phyloP scores from a whole-genome alignment of 768 basidiomycete genomes.

The Boletus rubroflammeus region DNA sequence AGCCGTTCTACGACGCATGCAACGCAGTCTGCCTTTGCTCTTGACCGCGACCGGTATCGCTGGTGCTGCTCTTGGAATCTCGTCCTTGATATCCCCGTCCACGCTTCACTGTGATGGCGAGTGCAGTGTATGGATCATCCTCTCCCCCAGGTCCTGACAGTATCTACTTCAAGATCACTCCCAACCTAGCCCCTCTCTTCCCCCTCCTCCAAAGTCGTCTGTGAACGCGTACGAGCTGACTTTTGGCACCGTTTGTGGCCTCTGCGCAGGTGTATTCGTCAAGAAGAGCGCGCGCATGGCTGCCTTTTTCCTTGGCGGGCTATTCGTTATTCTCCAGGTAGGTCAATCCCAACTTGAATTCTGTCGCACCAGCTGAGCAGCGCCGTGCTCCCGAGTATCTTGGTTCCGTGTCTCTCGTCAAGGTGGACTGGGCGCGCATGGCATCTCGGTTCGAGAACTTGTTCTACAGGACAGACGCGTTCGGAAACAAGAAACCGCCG shows the following conservation, averaged over 20 bases:
- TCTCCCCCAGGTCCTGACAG: constrained; percentile 1
- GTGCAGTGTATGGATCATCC: constrained; percentile 8
- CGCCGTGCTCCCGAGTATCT: constrained; percentile 61
- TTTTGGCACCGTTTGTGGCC: constrained; percentile 84
- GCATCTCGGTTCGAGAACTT: constrained; percentile 65
- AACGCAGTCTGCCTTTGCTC: constrained; percentile 13
- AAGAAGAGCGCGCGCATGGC: constrained; percentile 88
- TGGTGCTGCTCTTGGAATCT: constrained; percentile 45
- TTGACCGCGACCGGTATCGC: constrained; percentile 34
- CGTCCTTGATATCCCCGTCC: constrained; percentile 30
- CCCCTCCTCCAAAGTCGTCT: constrained; percentile 62
- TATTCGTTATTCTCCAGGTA: constrained; percentile 90
- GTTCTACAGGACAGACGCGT: constrained; percentile 62
- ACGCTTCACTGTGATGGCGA: constrained; percentile 54
- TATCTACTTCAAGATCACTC: constrained; percentile 10
- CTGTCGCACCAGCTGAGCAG: constrained; percentile 1
- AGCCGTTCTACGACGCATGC: constrained; percentile 3
- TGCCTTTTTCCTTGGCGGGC: constrained; percentile 85
- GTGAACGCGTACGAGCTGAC: constrained; percentile 78
- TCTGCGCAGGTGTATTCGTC: constrained; percentile 90
- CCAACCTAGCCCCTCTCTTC: constrained; percentile 9
- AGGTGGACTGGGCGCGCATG: constrained; percentile 75
- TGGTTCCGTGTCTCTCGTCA: constrained; percentile 64
- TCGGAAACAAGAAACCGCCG: constrained; percentile 55
- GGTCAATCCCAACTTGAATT: constrained; percentile 13